Base-by-base conservation (phyloP, 306 rosid species). In the Quercus glauca region DNA sequence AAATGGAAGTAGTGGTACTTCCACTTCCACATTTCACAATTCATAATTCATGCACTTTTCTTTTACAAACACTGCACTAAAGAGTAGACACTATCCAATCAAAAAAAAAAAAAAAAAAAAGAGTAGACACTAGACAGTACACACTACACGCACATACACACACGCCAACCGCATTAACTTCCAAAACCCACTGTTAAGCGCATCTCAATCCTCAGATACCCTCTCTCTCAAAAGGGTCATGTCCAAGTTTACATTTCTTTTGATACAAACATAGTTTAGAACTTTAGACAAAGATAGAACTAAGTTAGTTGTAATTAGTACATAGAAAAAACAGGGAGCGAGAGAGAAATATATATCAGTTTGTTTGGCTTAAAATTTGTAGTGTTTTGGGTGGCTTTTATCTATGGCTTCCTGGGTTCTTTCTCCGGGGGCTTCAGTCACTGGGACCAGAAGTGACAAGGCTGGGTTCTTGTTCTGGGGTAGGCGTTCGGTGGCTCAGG, bases 351-450 rank as follows among this genome's bases (percentile, higher is more conserved):
- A 78, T 84, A 51, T 67, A 61, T 84, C 60, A 58, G 7, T 81
- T 49, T 14, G 6, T 29, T 55, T 55, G 2, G 52, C 26, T 65
- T 17, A 5, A 15, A 64, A 29, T 33, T 35, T 18, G 23, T 33
- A 33, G 52, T 33, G 52, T 33, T 33, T 67, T 33, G 26, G 51
- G 37, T 67, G 53, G 12, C 20, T 72, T 59, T 17, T 70, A 18
- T 26, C 18, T 56, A 92, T 95, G 98, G 88, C 94, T 88, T 89
- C 97, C 73, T 72, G 87, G 74, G 78, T 85, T 85, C 89, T 87
- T 13, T 84, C 79, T 25, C 91, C 97, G 12, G 79, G 87, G 8
- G 77, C 88, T 76, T 84, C 90, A 31, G 75, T 94, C 45, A 68
- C 89, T 0, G 79, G 86, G 52, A 80, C 73, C 60, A 85, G 82